These are phyloP conservation scores for Allium cepa DNA, from an alignment of 106 monocot genomes.

Conservation along the genomic window DNA sequence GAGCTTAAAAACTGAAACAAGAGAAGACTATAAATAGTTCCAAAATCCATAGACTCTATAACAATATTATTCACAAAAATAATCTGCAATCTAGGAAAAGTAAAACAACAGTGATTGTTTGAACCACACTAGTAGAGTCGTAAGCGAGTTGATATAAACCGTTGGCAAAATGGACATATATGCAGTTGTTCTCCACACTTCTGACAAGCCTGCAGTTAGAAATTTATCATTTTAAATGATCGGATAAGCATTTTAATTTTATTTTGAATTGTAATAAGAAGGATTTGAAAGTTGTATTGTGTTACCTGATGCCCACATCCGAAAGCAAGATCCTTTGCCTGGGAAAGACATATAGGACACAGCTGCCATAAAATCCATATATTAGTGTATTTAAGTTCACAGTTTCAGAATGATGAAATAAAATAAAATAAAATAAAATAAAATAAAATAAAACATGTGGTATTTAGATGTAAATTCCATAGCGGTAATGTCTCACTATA, in stretches of 20 bases:
- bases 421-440: no score
- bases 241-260: neutral
- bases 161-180: constrained; percentile 7
- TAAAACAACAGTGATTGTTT: no score
- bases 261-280: neutral
- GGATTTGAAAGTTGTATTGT: neutral
- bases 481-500: no score
- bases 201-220: constrained; percentile 4
- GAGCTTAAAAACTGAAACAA: no score
- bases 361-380: neutral
- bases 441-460: no score
- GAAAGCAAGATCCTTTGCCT: constrained; percentile 4
- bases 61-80: no score
- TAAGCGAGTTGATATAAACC: constrained; percentile 3
- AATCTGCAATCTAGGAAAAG: no score
- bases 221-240: neutral
- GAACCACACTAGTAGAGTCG: neutral
- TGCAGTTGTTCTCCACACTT: constrained; percentile 5
- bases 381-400: no score
- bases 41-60: no score
- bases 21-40: no score
- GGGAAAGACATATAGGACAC: constrained; percentile 9
- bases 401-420: no score
- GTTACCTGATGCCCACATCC: constrained; percentile 14
- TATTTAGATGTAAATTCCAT: no score